These are phyloP conservation scores for Kazachstania psychrophila DNA, from an alignment of 805 yeast genomes.

Conservation along the genomic window DNA sequence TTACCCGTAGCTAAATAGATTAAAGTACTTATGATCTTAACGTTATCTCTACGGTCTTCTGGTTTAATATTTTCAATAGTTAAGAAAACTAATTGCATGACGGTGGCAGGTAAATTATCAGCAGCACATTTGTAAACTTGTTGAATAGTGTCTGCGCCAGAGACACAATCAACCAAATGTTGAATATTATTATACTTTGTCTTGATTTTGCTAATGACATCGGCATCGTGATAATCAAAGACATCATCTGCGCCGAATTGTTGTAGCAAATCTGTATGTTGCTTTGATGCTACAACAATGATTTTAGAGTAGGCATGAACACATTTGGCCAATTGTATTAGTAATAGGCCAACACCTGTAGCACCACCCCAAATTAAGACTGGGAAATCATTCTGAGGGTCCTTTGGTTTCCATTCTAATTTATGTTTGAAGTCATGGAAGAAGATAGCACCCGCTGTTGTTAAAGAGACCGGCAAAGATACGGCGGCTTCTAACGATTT, in stretches of 20 bases:
- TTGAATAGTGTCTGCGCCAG: constrained; percentile 25
- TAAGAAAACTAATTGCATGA: constrained; percentile 30
- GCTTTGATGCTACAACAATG: constrained; percentile 41
- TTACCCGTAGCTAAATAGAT: constrained; percentile 34
- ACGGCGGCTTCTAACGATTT: constrained; percentile 56
- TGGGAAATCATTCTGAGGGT: constrained; percentile 30
- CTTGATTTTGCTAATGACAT: constrained; percentile 36
- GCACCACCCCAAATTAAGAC: constrained; percentile 60
- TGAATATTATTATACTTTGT: constrained; percentile 24
- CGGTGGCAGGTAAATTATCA: constrained; percentile 25
- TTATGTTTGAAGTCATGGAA: constrained; percentile 19
- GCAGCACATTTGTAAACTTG: constrained; percentile 30
- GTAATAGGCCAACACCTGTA: constrained; percentile 49
- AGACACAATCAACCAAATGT: constrained; percentile 29
- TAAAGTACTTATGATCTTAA: constrained; percentile 28
- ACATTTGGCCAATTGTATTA: constrained; percentile 49
- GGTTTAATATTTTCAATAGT: constrained; percentile 20
- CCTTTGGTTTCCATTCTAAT: constrained; percentile 19
- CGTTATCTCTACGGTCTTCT: constrained; percentile 27
- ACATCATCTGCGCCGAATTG: constrained; percentile 42
- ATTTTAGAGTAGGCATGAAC: constrained; percentile 35
- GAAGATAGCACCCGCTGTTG: constrained; percentile 40
- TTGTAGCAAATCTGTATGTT: constrained; percentile 34
- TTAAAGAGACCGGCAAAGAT: constrained; percentile 43
- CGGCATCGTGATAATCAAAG: constrained; percentile 40